Conservation (phyloP, 2,329 filamentous ascomycete genomes). For the Zarea fungicola region DNA sequence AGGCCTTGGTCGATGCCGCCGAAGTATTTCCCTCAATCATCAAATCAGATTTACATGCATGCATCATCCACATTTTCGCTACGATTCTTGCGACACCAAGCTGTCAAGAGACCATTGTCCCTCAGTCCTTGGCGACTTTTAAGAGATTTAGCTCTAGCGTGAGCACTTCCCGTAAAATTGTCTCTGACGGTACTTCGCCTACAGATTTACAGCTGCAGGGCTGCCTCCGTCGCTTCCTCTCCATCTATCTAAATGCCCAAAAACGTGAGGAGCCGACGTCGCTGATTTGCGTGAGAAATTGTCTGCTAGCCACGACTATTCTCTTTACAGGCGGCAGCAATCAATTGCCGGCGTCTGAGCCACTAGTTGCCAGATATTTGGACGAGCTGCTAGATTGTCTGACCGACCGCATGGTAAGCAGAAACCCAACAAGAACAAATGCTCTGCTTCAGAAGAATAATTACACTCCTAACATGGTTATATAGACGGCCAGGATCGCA, state of each 20-base stretch:
- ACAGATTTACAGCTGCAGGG: conserved; percentile 70
- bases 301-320: conserved; percentile 80
- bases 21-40: conserved; percentile 96
- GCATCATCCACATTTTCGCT: conserved; percentile 93
- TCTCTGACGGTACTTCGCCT: conserved; percentile 38
- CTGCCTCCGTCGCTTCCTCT: conserved; percentile 75
- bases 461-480: conserved; percentile 19
- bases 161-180: conserved; percentile 39
- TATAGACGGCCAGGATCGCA: conserved; percentile 76
- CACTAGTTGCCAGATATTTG: conserved; percentile 68
- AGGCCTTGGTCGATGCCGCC: conserved; percentile 87
- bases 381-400: conserved; percentile 83
- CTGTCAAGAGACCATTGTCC: conserved; percentile 84
- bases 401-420: conserved; percentile 65
- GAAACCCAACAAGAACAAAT: conserved; percentile 1
- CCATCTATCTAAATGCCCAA: conserved; percentile 71
- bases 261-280: conserved; percentile 70
- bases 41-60: conserved; percentile 91
- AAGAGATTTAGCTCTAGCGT: conserved; percentile 84
- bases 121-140: conserved; percentile 83
- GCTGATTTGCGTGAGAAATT: conserved; percentile 87
- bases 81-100: conserved; percentile 79
- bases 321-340: conserved; percentile 77
- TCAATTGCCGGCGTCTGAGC: conserved; percentile 67
- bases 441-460: no score